Conservation (phyloP, 163 green algal species). For the Coccomyxa subellipsoidea region DNA sequence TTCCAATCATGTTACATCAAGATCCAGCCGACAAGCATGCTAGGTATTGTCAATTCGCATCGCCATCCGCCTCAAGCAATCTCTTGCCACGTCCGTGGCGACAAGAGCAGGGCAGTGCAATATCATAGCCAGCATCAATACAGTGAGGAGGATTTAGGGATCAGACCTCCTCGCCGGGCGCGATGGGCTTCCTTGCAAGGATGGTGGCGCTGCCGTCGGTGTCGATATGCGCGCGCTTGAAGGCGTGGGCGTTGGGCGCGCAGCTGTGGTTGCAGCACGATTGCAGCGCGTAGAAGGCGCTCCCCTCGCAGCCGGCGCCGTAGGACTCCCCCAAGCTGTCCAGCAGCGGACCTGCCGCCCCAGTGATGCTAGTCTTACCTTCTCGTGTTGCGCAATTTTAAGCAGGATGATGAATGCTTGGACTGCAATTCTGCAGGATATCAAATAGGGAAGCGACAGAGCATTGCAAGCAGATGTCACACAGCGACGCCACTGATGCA, state of each 20-base stretch:
- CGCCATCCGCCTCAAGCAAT: too few species aligned
- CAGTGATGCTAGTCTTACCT: too few species aligned
- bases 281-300: slow-evolving; percentile 77
- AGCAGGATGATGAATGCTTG: too few species aligned
- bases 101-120: background rate
- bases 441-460: too few species aligned
- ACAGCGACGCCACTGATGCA: too few species aligned
- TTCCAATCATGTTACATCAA: too few species aligned
- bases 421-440: too few species aligned
- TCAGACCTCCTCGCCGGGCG: slow-evolving; percentile 65
- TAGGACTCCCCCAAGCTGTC: slow-evolving; percentile 57
- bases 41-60: too few species aligned
- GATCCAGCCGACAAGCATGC: too few species aligned
- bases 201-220: slow-evolving; percentile 44
- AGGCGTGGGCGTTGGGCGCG: slow-evolving; percentile 58
- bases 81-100: too few species aligned
- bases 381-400: too few species aligned
- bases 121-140: background rate
- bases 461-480: too few species aligned
- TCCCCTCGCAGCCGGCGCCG: slow-evolving; percentile 47
- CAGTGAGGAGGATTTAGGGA: background rate
- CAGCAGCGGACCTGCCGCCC: slow-evolving; percentile 43
- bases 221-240: slow-evolving; percentile 34
- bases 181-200: slow-evolving; percentile 51
- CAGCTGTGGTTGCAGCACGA: slow-evolving; percentile 90